A percentile compares a stretch with the other conserved stretches of the same genome.
Conservation (phyloP, 2,329 filamentous ascomycete species). For the Colletotrichum endophyticum region DNA sequence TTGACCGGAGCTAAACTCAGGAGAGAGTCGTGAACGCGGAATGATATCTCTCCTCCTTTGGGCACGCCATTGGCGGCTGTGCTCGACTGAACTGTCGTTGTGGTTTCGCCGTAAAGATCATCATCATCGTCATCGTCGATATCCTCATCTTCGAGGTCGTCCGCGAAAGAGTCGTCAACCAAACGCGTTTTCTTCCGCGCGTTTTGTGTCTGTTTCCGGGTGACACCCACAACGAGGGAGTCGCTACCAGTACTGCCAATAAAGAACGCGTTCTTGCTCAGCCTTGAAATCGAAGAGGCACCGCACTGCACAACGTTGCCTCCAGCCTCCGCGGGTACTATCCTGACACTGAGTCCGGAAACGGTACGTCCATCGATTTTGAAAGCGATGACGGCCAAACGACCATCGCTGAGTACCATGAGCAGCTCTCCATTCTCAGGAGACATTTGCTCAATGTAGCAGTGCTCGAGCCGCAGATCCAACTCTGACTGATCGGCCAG, state of each 20-base stretch:
- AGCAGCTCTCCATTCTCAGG: constrained; percentile 82
- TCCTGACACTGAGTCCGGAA: constrained; percentile 78
- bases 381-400: constrained; percentile 78
- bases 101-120: constrained; percentile 57
- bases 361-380: constrained; percentile 89
- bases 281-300: constrained; percentile 71
- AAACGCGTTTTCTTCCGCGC: constrained; percentile 68
- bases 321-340: constrained; percentile 67
- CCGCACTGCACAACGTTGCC: constrained; percentile 65
- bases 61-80: constrained; percentile 42
- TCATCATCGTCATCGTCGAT: constrained; percentile 69
- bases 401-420: constrained; percentile 79
- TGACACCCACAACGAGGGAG: constrained; percentile 83
- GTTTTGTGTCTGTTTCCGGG: constrained; percentile 64
- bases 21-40: constrained; percentile 79
- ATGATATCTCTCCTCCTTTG: constrained; percentile 69
- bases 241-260: constrained; percentile 85
- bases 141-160: constrained; percentile 59
- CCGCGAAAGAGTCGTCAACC: constrained; percentile 57
- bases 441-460: constrained; percentile 77
- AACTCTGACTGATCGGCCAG: constrained; percentile 87
- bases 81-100: constrained; percentile 34
- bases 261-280: constrained; percentile 77
- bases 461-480: constrained; percentile 80
- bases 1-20: constrained; percentile 81